Evolutionary conservation across 2,329 filamentous ascomycete genomes (phyloP), one percentile per base, ranked within the genome.

Genomic region (Pseudopyricularia cyperi): DNA sequence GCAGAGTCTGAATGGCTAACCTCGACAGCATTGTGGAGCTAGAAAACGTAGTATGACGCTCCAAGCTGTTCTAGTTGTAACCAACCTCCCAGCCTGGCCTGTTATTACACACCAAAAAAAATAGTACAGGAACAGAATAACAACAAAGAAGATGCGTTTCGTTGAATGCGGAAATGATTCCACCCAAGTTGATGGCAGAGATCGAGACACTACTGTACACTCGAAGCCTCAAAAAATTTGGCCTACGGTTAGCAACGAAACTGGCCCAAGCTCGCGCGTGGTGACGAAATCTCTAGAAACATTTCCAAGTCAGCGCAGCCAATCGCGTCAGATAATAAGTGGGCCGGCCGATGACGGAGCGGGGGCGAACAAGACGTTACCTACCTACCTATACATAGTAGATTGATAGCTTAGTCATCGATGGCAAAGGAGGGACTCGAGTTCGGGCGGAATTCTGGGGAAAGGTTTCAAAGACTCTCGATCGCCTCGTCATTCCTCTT

Each of bases 401-500:
- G 12, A 44, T 44, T 44, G 12, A 5, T 26, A 22, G 39, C 19
- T 44, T 44, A 44, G 39, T 44, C 39, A 44, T 42, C 17, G 37
- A 24, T 22, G 39, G 22, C 11, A 24, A 22, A 44, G 11, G 39
- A 44, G 22, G 15, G 19, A 44, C 39, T 44, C 24, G 39, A 44
- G 39, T 44, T 44, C 39, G 39, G 39, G 39, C 14, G 28, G 32
- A 49, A 49, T 49, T n/a, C 47, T 49, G 47, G 47, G 47, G 47
- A 49, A 49, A 4, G 32, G 47, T 49, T 49, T 48, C 46, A 48
- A 49, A 15, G 28, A 19, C 17, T 17, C 14, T 26, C 46, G 15
- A 34, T 49, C 12, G 12, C 33, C 32, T 8, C 32, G 14, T 22
- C 26, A 48, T 11, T 33, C 7, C 17, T 26, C 30, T 26, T 34